Conservation (phyloP, 768 basidiomycete genomes). For the Sarcodon sp. region DNA sequence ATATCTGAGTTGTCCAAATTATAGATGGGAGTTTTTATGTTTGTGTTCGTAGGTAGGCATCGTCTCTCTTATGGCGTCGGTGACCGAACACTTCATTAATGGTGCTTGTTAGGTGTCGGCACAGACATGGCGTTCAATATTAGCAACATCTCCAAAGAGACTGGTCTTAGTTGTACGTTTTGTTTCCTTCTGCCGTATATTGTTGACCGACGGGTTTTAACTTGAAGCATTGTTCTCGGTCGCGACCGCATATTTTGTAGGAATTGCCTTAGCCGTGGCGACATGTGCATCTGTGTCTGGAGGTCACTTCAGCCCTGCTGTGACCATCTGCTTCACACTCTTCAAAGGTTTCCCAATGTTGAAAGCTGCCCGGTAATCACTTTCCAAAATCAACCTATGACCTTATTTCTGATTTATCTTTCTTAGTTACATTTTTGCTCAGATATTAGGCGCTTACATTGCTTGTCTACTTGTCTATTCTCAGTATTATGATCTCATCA, state of each 20-base stretch:
- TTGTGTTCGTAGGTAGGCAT: conserved; percentile 14
- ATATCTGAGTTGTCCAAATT: not conserved
- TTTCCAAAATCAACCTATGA: not conserved
- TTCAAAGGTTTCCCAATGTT: conserved; percentile 40
- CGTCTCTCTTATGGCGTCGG: too few relatives aligned
- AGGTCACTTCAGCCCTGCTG: conserved; percentile 37
- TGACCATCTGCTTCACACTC: conserved; percentile 38
- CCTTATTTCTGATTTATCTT: not conserved
- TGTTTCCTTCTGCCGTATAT: conserved; percentile 1
- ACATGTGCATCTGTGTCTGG: conserved; percentile 20
- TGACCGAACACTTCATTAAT: too few relatives aligned
- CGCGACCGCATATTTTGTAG: conserved; percentile 23
- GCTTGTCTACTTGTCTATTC: conserved; percentile 48
- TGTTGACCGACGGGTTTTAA: not conserved
- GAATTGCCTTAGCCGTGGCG: conserved; percentile 23
- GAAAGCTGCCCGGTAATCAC: conserved; percentile 38
- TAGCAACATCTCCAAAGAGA: conserved; percentile 10
- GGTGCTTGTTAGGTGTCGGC: conserved; percentile 15
- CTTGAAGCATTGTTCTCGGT: conserved; percentile 18
- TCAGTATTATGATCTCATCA: conserved; percentile 44
- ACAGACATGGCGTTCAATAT: conserved; percentile 18
- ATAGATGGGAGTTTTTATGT: conserved; percentile 17
- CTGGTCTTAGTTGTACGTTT: conserved; percentile 17
- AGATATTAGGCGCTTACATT: conserved; percentile 53
- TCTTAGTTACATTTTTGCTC: conserved; percentile 32